Evolutionary conservation across 2,329 filamentous ascomycete genomes (phyloP), one percentile per base, ranked within the genome.

Genomic region (Amauroascus niger): DNA sequence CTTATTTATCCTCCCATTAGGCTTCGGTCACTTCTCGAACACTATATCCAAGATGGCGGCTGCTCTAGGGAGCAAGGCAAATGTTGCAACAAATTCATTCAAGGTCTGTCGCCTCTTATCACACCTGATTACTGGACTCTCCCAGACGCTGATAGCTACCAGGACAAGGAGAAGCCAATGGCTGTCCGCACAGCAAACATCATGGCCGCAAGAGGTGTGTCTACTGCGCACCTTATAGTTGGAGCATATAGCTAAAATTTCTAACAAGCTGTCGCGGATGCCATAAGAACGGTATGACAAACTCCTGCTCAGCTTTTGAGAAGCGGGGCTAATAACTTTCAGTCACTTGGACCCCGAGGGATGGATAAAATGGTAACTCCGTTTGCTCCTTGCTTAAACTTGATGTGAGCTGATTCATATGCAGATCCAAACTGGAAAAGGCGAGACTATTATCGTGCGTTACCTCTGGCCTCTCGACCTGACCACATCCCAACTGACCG

Each of bases 101-200:
- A 84, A 82, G 72, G 81, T 82, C 65, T 53, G 67, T 41, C 9
- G 11, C 24, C 32, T 6, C 32, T 32, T 16, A n/a, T 43, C 26
- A 30, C 26, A 30, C 7, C 11, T 22, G 16, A 7, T 2, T 40
- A 18, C 6, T 6, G n/a, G 8, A n/a, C n/a, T 22, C n/a, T 35
- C 24, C 14, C 26, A 9, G 33, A 59, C 52, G 41, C 69, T 78
- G 64, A 79, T 66, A 59, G 50, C 59, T 59, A 62, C 54, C 64
- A 82, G 79, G 81, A 83, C 70, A 98, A 96, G 82, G 93, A 96
- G 78, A 98, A 98, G 88, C 93, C 93, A 63, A 85, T 93, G 78
- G 93, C 93, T 61, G 93, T 98, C 61, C 86, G 93, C 64, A 90
- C 87, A 60, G 87, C 88, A 67, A 98, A 98, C 75, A 97, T 98